Conservation (phyloP, 75 land plant genomes). For the Ceratopteris richardii region DNA sequence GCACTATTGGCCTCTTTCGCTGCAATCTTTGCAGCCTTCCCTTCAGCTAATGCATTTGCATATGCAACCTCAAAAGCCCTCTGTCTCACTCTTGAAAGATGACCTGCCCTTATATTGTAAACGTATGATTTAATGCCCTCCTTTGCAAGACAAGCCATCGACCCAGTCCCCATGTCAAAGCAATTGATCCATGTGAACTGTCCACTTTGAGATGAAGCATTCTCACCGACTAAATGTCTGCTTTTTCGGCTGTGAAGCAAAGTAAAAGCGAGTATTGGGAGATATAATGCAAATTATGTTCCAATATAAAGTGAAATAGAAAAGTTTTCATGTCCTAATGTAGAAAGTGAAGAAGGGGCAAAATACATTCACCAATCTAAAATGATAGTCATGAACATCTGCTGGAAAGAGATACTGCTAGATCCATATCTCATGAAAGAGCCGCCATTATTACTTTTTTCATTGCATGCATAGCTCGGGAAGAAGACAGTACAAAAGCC, state of each 20-base stretch:
- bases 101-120: constrained; percentile 19
- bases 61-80: constrained; percentile 25
- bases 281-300: no score
- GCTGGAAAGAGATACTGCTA: no score
- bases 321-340: no score
- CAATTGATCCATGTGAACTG: constrained; percentile 32
- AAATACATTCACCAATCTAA: no score
- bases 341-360: no score
- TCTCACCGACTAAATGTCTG: constrained; percentile 27
- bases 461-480: no score
- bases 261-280: no score
- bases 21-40: constrained; percentile 17
- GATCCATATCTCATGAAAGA: no score
- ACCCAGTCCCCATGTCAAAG: constrained; percentile 30
- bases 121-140: constrained; percentile 32
- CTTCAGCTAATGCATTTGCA: constrained; percentile 20
- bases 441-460: no score
- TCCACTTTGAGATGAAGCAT: constrained; percentile 30
- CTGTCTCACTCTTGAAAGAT: constrained; percentile 28
- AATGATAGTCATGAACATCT: no score
- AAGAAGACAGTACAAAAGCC: no score
- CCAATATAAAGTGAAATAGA: no score
- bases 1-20: constrained; percentile 17
- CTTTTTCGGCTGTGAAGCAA: constrained; percentile 28
- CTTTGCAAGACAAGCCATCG: constrained; percentile 33